Evolutionary conservation across 306 rosid species (phyloP), one percentile per base, ranked within the genome.

Genomic region (Rosa multiflora): DNA sequence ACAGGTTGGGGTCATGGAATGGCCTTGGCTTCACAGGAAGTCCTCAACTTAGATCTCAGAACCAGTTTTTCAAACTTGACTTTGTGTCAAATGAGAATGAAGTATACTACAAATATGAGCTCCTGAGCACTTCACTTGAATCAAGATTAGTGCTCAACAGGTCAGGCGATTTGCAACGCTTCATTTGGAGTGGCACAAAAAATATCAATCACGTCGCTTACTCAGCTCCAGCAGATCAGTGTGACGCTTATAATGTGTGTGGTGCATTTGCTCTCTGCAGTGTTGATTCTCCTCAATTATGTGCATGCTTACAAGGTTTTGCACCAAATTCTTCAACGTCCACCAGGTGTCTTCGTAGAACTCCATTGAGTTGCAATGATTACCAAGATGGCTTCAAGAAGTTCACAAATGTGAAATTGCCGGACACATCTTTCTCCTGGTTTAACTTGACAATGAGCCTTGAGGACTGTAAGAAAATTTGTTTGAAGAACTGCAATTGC

Each of bases 301-400:
- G 96, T 48, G 74, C 79, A 26, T 89, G 91, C 70, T 52, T 91
- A 26, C 23, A 39, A 21, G 91, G 93, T 9, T 91, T 91, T 56
- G 18, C 5, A 69, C 90, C 85, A 0, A 86, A 76, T 20, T 85
- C 78, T 3, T 83, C 44, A 10, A 43, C 82, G 62, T 66, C 83
- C 37, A 77, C 78, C 40, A 91, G 89, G 17, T 90, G 94, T 59
- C 58, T 79, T 0, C 80, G 53, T 17, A 78, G 7, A 40, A 37
- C 72, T 48, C 68, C 74, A 20, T 29, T 84, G 75, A 81, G 68
- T 56, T 91, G 90, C 51, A 83, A 85, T 15, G 79, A 37, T 63
- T 39, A 37, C 4, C 8, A 68, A 43, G 73, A 58, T 62, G 85
- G 81, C 52, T 89, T 89, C 73, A 11, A 35, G 42, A 82, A 17